Evolutionary conservation across 73 alveolate genomes (phyloP).

Genomic region (Breviolum minutum): DNA sequence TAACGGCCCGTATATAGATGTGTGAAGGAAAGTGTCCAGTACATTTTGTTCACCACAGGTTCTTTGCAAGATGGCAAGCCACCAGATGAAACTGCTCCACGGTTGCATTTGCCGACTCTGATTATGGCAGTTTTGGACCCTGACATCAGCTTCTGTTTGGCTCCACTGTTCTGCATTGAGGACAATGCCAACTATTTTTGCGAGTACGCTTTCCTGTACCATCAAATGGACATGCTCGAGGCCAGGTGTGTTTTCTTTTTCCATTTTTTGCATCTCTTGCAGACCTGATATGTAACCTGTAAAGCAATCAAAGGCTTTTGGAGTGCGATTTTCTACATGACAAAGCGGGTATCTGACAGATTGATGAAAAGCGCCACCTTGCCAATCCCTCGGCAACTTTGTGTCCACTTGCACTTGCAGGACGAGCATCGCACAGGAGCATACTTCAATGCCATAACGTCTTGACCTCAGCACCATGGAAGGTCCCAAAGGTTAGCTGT

Average conservation of each 20-base stretch:
- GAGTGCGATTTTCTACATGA: too few species aligned
- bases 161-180: not conserved
- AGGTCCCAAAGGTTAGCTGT: too few species aligned
- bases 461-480: not conserved
- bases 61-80: slow-evolving; percentile 81
- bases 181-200: slow-evolving; percentile 98
- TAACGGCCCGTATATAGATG: not conserved
- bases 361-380: not conserved
- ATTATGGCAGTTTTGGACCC: not conserved
- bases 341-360: too few species aligned
- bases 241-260: not conserved
- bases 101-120: not conserved
- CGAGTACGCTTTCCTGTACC: slow-evolving; percentile 97
- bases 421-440: slow-evolving; percentile 97
- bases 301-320: too few species aligned
- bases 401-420: not conserved
- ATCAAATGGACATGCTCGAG: slow-evolving; percentile 98
- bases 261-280: not conserved
- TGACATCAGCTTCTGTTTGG: not conserved
- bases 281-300: too few species aligned
- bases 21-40: not conserved
- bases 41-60: not conserved
- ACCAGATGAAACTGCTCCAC: slow-evolving; percentile 49
- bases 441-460: slow-evolving; percentile 97
- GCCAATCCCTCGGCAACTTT: not conserved